Evolutionary conservation across 2,329 filamentous ascomycete genomes (phyloP), one percentile per base, ranked within the genome.

Genomic region (Polytolypa hystricis): DNA sequence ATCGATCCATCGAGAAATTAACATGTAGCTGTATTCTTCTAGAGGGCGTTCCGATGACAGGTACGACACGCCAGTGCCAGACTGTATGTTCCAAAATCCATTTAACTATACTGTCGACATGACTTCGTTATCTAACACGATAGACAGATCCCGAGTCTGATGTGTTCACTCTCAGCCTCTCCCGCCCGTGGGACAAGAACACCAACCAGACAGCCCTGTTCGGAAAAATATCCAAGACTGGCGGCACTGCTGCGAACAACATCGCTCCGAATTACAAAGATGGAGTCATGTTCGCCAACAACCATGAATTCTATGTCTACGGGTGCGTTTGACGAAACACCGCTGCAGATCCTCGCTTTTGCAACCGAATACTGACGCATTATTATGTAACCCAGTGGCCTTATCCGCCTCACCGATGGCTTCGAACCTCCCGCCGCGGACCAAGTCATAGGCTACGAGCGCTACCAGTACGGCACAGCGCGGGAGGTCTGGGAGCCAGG

Each of bases 251-350:
- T 12, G 63, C 63, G 20, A 73, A 69, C 43, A 71, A 71, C 42
- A 42, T 69, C 30, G 64, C 66, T 0, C 74, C 75, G 0, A 71
- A 71, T 45, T 80, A 71, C 42, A 42, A 64, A 11, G 77, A 81
- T 41, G 80, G 80, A 2, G 72, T 65, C 5, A 71, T 84, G 60
- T 69, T 84, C 20, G 69, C 67, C 32, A 84, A 82, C 46, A 62
- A 82, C 40, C 58, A 68, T 33, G 69, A 79, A 41, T 76, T 77
- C 47, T 77, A 69, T 46, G 61, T 78, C 2, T 84, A 78, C 37
- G 80, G 79, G 59, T 60, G 36, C n/a, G 46, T 17, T 12, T 19
- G 5, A 30, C n/a, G 17, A 5, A n/a, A 29, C 23, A n/a, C 8
- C 10, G 28, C 14, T 23, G 16, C 34, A 18, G n/a, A n/a, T n/a